Base-by-base conservation (phyloP, 148 eudicot genomes). In the Persicaria tinctoria region DNA sequence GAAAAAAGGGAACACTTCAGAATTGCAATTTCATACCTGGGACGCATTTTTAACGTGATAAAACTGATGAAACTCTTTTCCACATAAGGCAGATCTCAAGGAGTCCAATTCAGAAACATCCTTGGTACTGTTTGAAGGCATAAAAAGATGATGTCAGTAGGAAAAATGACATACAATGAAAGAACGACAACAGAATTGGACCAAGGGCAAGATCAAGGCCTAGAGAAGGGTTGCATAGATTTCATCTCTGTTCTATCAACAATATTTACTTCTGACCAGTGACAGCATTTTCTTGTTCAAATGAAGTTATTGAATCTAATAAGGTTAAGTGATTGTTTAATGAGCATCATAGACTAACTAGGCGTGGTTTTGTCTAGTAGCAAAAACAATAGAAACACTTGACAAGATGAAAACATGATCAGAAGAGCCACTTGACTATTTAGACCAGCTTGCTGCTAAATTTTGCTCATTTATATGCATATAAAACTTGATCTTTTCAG, bases 41-140 rank as follows among this genome's bases (percentile, higher is more conserved):
- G 91, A 86, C 76, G 90, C 87, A 72, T 83, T 87, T 87, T 80
- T 86, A 44, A 92, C 72, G 81, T 95, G 99, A 82, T 86, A 92
- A 83, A 84, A 95, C 53, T 68, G 82, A 79, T 84, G 82, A 8
- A 85, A 73, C 77, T 79, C 79, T 62, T 80, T 81, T 74, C 81
- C 82, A 27, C 74, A 75, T 51, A 83, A 82, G 54, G 77, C 74
- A 76, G 87, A 79, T 79, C 51, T 86, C 48, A 81, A 72, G 27
- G 77, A 56, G 54, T 82, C 76, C 11, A 80, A 62, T 78, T 78
- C 75, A 38, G 86, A 82, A 73, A 85, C 89, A 78, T 70, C 69
- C 63, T 75, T 84, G 20, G 54, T 60, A 51, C 90, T 88, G 92
- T 78, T 74, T 79, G 14, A 60, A 66, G 14, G 17, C 47, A 66